Evolutionary conservation across 805 yeast species (phyloP), one percentile per base, ranked within the genome.

Genomic region (Naumovozyma castellii): DNA sequence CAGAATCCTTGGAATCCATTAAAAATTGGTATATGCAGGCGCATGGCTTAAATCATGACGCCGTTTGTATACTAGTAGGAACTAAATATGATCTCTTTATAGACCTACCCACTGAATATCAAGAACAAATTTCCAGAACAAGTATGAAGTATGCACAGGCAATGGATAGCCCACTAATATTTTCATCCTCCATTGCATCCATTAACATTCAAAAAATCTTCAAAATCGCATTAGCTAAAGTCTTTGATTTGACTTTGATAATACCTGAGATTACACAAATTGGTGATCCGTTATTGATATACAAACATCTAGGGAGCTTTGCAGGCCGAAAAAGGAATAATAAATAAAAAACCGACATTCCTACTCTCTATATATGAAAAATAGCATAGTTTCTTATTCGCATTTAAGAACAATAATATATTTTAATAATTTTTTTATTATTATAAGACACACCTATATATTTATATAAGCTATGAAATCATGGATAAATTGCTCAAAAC

Each of bases 11-110:
- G 37, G 81, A 82, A 53, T 80, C 88, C 14, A 72, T 88, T 40
- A 84, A 85, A 54, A 95, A 86, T 53, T 88, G 97, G 97, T 88
- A 85, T 58, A 68, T 92, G 43, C 94, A 84, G 56, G 90, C 92
- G 0, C 66, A 94, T 37, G 94, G 94, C 0, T 78, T 84, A 56
- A 88, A 88, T 62, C 76, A 80, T 54, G 82, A 87, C 0, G 97
- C 97, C 6, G 83, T 88, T 34, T 95, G 96, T 2, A 76, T 88
- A 43, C 67, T 88, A 37, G 82, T 88, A 1, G 97, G 97, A 2
- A 90, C 97, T 1, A 88, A 88, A 57, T 88, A 83, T 61, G 97
- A 88, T 56, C 65, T 78, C 46, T 88, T 88, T 58, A 77, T 84
- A 19, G 86, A 81, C 45, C 65, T 84, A 60, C 75, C 87, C 34